Percentiles rank a stretch among this genome's conserved stretches.
Conservation (phyloP, 2,329 filamentous ascomycete species). For the Penicillium sp. region DNA sequence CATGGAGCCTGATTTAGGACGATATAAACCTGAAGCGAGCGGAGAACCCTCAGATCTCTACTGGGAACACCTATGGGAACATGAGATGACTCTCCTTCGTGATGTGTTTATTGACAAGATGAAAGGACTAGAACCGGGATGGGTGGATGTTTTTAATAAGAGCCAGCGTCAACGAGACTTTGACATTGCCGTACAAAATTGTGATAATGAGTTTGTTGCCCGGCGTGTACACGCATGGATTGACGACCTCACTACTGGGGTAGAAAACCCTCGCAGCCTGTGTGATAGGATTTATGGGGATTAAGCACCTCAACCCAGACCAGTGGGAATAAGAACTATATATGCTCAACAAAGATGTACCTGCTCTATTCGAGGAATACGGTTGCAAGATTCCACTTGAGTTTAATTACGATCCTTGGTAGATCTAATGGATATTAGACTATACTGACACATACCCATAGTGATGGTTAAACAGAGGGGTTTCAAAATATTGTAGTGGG, state of each 20-base stretch:
- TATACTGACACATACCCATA: no score
- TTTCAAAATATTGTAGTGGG: no score
- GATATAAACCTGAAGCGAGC: neutral
- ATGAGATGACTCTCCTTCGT: constrained; percentile 17
- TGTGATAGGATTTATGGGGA: constrained; percentile 50
- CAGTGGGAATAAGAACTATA: no score
- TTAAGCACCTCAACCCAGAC: neutral
- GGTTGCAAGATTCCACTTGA: no score
- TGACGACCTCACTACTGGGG: constrained; percentile 38
- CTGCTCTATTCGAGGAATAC: no score
- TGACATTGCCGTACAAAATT: constrained; percentile 9
- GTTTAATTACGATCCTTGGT: no score
- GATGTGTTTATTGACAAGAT: constrained; percentile 15
- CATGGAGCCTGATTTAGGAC: constrained; percentile 5
- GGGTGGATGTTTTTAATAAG: constrained; percentile 7
- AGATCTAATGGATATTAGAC: no score
- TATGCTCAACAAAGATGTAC: no score
- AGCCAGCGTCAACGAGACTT: constrained; percentile 15
- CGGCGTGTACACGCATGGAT: constrained; percentile 10
- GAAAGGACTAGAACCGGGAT: constrained; percentile 11
- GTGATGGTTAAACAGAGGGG: no score
- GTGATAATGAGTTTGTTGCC: constrained; percentile 7
- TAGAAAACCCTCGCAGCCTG: constrained; percentile 46
- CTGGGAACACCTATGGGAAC: constrained; percentile 14
- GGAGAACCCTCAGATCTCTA: constrained; percentile 10